Evolutionary conservation across 495 filamentous ascomycete species (phyloP).

Genomic region (Penicillium subrubescens): DNA sequence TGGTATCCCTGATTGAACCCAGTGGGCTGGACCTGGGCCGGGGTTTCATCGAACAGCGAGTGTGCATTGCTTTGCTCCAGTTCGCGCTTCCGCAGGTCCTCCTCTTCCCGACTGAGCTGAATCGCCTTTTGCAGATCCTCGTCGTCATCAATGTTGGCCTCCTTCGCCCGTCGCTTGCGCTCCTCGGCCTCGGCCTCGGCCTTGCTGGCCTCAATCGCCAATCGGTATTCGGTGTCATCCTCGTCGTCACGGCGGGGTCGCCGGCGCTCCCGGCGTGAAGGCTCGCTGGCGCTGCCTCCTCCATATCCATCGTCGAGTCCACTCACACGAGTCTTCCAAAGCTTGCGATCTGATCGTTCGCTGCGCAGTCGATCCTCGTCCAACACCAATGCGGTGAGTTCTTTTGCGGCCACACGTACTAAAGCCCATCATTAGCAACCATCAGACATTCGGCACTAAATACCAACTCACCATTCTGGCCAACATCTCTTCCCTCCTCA

Average conservation of each 20-base stretch:
- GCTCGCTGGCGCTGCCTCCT: conserved; percentile 35
- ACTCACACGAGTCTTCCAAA: conserved; percentile 95
- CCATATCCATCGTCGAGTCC: conserved; percentile 80
- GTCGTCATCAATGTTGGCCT: conserved; percentile 60
- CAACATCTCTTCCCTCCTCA: conserved; percentile 91
- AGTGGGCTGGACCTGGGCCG: conserved; percentile 74
- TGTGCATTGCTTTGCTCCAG: conserved; percentile 87
- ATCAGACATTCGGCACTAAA: not conserved
- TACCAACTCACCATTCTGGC: conserved; percentile 76
- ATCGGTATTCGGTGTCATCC: conserved; percentile 87
- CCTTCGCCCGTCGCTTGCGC: conserved; percentile 65
- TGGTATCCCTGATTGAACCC: conserved; percentile 96
- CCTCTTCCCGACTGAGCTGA: conserved; percentile 93
- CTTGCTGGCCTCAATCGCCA: conserved; percentile 97
- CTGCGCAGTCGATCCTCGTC: conserved; percentile 93
- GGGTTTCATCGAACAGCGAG: conserved; percentile 84
- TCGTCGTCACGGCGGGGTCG: conserved; percentile 63
- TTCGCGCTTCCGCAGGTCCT: conserved; percentile 82
- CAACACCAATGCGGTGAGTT: conserved; percentile 89
- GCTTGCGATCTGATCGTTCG: conserved; percentile 88
- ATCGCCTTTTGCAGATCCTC: conserved; percentile 94
- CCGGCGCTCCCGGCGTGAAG: conserved; percentile 46
- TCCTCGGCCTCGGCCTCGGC: conserved; percentile 95
- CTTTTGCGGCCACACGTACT: conserved; percentile 96
- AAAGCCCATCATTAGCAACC: conserved; percentile 6